Evolutionary conservation across 306 rosid genomes (phyloP).

Genomic region (Quercus ilex): DNA sequence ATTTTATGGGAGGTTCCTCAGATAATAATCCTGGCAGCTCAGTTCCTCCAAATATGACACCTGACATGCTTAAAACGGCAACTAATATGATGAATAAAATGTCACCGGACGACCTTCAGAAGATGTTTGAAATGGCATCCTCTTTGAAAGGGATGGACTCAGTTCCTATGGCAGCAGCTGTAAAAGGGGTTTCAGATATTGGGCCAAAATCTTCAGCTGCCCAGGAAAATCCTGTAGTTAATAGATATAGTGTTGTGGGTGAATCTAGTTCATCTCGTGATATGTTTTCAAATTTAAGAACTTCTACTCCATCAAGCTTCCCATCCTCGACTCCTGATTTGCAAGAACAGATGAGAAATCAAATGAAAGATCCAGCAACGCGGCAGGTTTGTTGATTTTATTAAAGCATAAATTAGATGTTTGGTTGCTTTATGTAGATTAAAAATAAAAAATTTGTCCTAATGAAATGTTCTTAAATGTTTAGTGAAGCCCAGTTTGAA

Average conservation of each 20-base stretch:
- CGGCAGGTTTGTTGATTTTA: constrained; percentile 65
- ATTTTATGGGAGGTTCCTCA: constrained; percentile 40
- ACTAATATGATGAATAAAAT: constrained; percentile 74
- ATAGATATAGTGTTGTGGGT: constrained; percentile 30
- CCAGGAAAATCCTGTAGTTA: constrained; percentile 34
- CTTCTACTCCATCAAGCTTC: constrained; percentile 51
- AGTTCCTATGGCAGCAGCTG: constrained; percentile 33
- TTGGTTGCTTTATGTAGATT: not conserved
- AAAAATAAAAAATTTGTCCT: not conserved
- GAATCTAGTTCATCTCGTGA: constrained; percentile 49
- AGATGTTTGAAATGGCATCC: constrained; percentile 84
- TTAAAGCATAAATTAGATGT: constrained; percentile 1
- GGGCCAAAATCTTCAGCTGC: constrained; percentile 28
- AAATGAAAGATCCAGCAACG: constrained; percentile 95
- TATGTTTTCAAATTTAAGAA: constrained; percentile 42
- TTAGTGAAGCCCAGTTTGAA: no score
- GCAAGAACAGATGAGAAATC: constrained; percentile 95
- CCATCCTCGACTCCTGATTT: constrained; percentile 66
- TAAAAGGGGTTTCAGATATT: constrained; percentile 26
- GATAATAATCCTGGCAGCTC: constrained; percentile 35
- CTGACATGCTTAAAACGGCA: constrained; percentile 86
- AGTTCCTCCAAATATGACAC: constrained; percentile 64
- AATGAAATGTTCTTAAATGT: no score
- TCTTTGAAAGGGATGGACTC: constrained; percentile 56
- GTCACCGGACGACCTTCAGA: constrained; percentile 82